Percentiles rank a stretch among this genome's conserved stretches.
These are phyloP conservation scores for Floccularia luteovirens DNA, from an alignment of 768 basidiomycete species.

Conservation along the genomic window DNA sequence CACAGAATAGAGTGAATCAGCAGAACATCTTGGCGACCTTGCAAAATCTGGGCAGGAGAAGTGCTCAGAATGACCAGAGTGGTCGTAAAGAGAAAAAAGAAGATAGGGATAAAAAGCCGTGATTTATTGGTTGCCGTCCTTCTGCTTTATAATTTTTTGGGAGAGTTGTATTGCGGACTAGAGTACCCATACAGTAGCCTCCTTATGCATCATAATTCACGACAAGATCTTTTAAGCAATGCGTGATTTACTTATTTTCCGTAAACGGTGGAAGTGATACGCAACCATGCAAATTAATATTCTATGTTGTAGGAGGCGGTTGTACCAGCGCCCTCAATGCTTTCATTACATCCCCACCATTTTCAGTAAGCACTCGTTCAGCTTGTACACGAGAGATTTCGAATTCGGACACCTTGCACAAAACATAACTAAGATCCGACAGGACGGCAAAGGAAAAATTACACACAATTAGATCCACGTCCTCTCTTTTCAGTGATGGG, in stretches of 20 bases:
- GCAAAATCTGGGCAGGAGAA: too few relatives aligned
- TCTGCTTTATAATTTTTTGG: too few relatives aligned
- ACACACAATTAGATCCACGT: conserved; percentile 58
- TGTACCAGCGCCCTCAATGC: conserved; percentile 36
- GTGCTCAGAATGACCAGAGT: too few relatives aligned
- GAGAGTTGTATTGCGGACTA: too few relatives aligned
- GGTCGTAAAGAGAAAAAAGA: too few relatives aligned
- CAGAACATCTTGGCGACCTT: too few relatives aligned
- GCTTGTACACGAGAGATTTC: conserved; percentile 53
- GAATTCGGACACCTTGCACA: conserved; percentile 49
- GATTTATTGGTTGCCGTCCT: too few relatives aligned
- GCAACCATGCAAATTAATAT: background rate
- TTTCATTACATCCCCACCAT: conserved; percentile 44
- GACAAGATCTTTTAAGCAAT: too few relatives aligned
- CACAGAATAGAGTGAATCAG: too few relatives aligned
- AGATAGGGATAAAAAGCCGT: too few relatives aligned
- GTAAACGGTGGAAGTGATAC: conserved; percentile 8
- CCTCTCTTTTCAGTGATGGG: conserved; percentile 43
- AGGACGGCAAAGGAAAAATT: background rate
- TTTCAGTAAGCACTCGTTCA: conserved; percentile 47
- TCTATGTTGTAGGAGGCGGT: conserved; percentile 5
- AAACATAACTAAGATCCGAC: conserved; percentile 1
- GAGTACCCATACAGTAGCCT: too few relatives aligned
- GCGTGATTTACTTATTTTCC: conserved; percentile 17
- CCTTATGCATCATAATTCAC: too few relatives aligned